These are phyloP conservation scores for Raddia distichophylla DNA, from an alignment of 176 grass and related monocot species.

Conservation along the genomic window DNA sequence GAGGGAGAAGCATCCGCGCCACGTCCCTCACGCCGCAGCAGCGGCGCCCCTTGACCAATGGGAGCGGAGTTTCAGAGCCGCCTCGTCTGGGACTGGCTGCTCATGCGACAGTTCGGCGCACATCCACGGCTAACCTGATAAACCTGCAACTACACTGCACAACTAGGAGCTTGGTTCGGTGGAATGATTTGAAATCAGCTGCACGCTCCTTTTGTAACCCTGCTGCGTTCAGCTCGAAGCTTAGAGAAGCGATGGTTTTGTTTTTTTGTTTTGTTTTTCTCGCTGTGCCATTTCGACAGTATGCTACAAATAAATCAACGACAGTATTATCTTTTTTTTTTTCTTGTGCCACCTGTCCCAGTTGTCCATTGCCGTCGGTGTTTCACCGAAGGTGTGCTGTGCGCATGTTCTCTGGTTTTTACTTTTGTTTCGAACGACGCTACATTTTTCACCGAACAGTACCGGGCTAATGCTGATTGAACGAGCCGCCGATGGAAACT, in stretches of 20 bases:
- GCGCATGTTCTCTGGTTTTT: neutral
- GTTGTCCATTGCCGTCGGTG: neutral
- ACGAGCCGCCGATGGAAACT: too few relatives aligned
- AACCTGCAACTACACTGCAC: neutral
- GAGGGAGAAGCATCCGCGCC: constrained; percentile 85
- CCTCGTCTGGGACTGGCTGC: constrained; percentile 44
- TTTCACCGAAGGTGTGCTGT: neutral
- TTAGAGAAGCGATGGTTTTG: neutral
- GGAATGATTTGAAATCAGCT: neutral
- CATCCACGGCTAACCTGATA: neutral
- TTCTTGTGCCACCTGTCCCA: neutral
- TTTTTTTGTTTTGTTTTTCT: neutral
- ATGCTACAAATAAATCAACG: neutral
- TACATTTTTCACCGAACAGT: too few relatives aligned
- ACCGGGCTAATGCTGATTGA: too few relatives aligned
- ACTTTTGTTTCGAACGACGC: too few relatives aligned
- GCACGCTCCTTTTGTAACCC: neutral
- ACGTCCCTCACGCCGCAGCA: constrained; percentile 63
- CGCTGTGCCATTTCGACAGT: neutral
- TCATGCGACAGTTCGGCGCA: constrained; percentile 29
- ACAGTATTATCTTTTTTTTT: neutral
- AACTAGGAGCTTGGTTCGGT: neutral
- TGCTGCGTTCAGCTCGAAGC: neutral
- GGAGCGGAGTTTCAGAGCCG: constrained; percentile 72
- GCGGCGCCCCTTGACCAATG: constrained; percentile 59